Conservation (phyloP, 2,329 filamentous ascomycete species). For the Penicillium nordicum region DNA sequence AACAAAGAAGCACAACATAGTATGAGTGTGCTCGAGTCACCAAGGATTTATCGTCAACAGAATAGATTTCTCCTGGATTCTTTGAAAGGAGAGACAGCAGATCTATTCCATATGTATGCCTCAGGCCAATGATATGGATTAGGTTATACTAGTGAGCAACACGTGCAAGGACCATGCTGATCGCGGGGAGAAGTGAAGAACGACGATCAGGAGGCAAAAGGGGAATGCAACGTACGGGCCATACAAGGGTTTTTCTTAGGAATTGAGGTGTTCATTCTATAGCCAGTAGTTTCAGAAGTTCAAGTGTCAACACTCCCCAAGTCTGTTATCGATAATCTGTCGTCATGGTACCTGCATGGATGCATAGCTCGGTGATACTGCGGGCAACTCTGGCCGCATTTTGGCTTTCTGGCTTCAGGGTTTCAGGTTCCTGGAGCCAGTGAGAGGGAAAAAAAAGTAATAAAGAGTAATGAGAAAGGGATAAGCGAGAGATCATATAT, state of each 20-base stretch:
- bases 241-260: not conserved
- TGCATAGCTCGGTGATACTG: constrained; percentile 8
- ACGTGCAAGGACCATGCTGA: constrained; percentile 21
- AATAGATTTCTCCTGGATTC: not conserved
- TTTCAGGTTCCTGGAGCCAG: not conserved
- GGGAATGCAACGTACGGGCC: not conserved
- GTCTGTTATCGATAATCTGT: not conserved
- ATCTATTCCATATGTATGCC: not conserved
- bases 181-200: constrained; percentile 23
- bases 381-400: not conserved
- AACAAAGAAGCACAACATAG: constrained; percentile 1
- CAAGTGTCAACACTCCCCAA: not conserved
- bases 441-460: not conserved
- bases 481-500: not conserved
- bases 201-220: constrained; percentile 21
- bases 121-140: constrained; percentile 7
- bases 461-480: not conserved
- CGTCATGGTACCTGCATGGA: constrained; percentile 11
- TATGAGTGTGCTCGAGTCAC: not conserved
- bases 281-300: not conserved
- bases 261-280: not conserved
- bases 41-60: not conserved
- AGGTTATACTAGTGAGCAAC: constrained; percentile 18
- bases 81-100: not conserved
- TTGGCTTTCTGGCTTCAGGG: not conserved